Percentiles rank a stretch among this genome's conserved stretches.
These are phyloP conservation scores for Houttuynia cordata DNA, from an alignment of 164 flowering plant genomes.

Conservation along the genomic window DNA sequence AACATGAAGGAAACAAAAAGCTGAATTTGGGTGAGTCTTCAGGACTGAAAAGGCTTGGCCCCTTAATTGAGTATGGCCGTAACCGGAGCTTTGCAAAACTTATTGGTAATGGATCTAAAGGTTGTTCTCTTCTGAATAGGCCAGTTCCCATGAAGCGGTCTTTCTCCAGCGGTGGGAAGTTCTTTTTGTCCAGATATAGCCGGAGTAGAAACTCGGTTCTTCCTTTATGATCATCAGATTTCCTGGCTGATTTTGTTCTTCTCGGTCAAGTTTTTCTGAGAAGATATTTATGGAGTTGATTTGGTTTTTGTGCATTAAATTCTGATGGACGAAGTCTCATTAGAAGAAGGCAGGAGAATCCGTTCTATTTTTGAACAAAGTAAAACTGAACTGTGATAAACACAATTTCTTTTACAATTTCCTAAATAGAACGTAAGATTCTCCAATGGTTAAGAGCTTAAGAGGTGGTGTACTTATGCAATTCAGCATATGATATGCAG, in stretches of 20 bases:
- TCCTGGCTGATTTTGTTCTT: not conserved
- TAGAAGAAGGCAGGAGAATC: not conserved
- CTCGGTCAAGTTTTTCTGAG: not conserved
- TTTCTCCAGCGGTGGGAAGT: conserved; percentile 30
- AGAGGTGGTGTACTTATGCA: too few relatives aligned
- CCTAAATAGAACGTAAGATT: not conserved
- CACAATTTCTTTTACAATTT: not conserved
- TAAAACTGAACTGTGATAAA: not conserved
- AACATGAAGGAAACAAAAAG: conserved; percentile 4
- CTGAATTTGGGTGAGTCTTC: not conserved
- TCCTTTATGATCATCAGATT: not conserved
- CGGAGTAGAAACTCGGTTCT: conserved; percentile 17
- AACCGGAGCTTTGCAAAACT: not conserved
- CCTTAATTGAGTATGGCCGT: not conserved
- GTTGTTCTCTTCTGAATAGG: not conserved
- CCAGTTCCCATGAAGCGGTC: conserved; percentile 41
- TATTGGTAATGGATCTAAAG: not conserved
- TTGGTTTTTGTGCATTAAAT: not conserved
- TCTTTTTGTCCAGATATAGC: conserved; percentile 19
- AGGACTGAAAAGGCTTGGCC: not conserved
- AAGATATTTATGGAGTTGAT: too few relatives aligned
- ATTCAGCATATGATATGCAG: too few relatives aligned
- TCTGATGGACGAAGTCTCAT: not conserved
- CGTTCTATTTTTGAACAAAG: not conserved
- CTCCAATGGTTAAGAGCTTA: not conserved